phyloP scores from a whole-genome alignment of 2,329 filamentous ascomycete species.

The Exophiala mesophila region DNA sequence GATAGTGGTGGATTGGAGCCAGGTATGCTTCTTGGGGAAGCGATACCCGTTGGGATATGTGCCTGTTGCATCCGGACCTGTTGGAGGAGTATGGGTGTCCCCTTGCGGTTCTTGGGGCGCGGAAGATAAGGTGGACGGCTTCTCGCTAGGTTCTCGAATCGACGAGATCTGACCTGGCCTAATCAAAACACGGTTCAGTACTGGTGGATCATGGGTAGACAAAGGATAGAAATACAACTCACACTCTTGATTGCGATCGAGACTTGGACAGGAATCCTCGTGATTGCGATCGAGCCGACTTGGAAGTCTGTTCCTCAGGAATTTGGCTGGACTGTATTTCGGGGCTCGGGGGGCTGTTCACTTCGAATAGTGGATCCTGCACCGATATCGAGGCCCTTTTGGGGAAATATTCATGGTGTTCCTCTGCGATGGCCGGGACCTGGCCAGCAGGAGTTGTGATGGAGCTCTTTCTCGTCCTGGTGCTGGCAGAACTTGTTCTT shows the following conservation, averaged over 20 bases:
- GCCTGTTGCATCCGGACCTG: slow-evolving; percentile 31
- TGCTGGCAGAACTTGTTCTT: slow-evolving; percentile 27
- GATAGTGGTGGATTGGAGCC: slow-evolving; percentile 30
- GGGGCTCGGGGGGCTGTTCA: slow-evolving; percentile 6
- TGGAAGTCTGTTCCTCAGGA: no score
- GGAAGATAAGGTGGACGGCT: not conserved
- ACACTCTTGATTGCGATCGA: not conserved
- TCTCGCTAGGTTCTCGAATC: not conserved
- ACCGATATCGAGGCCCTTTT: slow-evolving; percentile 8
- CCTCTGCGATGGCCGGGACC: slow-evolving; percentile 17
- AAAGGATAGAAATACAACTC: not conserved
- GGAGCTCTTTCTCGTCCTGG: slow-evolving; percentile 21
- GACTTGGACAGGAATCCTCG: no score
- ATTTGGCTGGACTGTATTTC: no score
- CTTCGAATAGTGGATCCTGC: slow-evolving; percentile 10
- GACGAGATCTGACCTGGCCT: not conserved
- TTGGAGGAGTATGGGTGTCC: not conserved
- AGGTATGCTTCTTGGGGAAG: slow-evolving; percentile 33
- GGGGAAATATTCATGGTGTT: slow-evolving; percentile 22
- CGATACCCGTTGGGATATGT: slow-evolving; percentile 34
- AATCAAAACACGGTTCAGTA: not conserved
- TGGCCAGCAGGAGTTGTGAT: slow-evolving; percentile 7
- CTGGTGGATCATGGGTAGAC: not conserved
- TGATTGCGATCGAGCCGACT: no score
- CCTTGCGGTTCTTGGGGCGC: not conserved